phyloP scores from a whole-genome alignment of 2,329 filamentous ascomycete genomes.

The Epichloe coenophiala region DNA sequence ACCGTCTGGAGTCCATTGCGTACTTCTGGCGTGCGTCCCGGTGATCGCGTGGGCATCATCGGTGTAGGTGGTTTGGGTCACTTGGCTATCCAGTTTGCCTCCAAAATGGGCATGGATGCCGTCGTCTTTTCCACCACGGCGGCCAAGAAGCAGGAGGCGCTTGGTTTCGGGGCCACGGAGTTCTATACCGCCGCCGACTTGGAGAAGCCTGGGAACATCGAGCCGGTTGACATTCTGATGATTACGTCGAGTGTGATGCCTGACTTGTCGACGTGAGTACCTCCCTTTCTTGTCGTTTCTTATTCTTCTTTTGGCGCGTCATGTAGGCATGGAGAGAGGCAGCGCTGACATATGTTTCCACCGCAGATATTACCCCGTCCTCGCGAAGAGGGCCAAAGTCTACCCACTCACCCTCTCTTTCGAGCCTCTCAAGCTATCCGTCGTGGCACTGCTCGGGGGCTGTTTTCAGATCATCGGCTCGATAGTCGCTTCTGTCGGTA shows the following conservation, averaged over 20 bases:
- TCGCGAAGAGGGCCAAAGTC: conserved; percentile 34
- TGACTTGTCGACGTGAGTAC: conserved; percentile 13
- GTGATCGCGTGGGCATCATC: conserved; percentile 31
- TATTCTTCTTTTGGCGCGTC: no score
- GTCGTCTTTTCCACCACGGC: conserved; percentile 50
- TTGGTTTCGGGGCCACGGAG: conserved; percentile 19
- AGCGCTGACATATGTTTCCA: background rate
- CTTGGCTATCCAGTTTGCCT: conserved; percentile 23
- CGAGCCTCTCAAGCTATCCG: conserved; percentile 34
- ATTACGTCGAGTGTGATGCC: conserved; percentile 25
- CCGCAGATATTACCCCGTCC: conserved; percentile 17
- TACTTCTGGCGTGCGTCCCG: conserved; percentile 9
- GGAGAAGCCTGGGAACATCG: background rate
- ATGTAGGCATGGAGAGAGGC: background rate
- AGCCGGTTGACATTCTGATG: conserved; percentile 20
- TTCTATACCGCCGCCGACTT: conserved; percentile 6
- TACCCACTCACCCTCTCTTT: conserved; percentile 36
- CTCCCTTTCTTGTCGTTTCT: background rate
- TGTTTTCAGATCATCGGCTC: conserved; percentile 43
- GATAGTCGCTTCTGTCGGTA: conserved; percentile 35
- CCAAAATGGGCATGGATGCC: conserved; percentile 53
- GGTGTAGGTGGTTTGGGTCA: conserved; percentile 35
- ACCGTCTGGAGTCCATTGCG: conserved; percentile 25
- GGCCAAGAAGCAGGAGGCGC: conserved; percentile 37
- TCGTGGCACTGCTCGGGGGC: conserved; percentile 35